Percentiles rank a stretch among this genome's conserved stretches.
phyloP scores from a whole-genome alignment of 495 filamentous ascomycete genomes.

The Pyronema omphalodes region DNA sequence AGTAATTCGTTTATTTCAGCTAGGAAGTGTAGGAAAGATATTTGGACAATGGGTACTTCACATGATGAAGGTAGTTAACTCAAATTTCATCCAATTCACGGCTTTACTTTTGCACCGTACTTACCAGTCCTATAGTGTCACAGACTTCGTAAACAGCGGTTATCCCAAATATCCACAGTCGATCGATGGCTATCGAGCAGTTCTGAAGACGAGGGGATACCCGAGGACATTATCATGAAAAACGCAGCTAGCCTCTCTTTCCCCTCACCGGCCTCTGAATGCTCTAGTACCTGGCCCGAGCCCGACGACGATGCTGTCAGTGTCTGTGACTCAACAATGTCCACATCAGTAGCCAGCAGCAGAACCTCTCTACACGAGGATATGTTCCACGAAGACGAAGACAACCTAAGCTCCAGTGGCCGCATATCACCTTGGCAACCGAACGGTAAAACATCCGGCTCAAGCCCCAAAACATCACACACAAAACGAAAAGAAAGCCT shows the following conservation, averaged over 20 bases:
- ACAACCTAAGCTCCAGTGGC: too few relatives aligned
- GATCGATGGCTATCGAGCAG: background rate
- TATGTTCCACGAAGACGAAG: too few relatives aligned
- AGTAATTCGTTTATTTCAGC: background rate
- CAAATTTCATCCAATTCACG: background rate
- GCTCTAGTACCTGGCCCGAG: background rate
- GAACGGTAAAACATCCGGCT: background rate
- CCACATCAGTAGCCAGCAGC: too few relatives aligned
- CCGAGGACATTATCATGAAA: background rate
- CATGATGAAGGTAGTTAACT: background rate
- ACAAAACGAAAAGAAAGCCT: background rate
- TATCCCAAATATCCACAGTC: too few relatives aligned
- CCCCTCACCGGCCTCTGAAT: background rate
- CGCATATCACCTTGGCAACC: background rate
- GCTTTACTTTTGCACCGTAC: background rate
- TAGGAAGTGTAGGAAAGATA: background rate
- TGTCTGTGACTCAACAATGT: background rate
- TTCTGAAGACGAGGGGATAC: background rate
- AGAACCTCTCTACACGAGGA: too few relatives aligned
- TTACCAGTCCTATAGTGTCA: background rate
- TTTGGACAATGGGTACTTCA: background rate
- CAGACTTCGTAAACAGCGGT: too few relatives aligned
- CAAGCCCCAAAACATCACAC: background rate
- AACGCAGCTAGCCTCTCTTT: background rate
- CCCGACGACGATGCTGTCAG: background rate